These are phyloP conservation scores for Solanum pinnatisectum DNA, from an alignment of 257 asterid species.

Conservation along the genomic window DNA sequence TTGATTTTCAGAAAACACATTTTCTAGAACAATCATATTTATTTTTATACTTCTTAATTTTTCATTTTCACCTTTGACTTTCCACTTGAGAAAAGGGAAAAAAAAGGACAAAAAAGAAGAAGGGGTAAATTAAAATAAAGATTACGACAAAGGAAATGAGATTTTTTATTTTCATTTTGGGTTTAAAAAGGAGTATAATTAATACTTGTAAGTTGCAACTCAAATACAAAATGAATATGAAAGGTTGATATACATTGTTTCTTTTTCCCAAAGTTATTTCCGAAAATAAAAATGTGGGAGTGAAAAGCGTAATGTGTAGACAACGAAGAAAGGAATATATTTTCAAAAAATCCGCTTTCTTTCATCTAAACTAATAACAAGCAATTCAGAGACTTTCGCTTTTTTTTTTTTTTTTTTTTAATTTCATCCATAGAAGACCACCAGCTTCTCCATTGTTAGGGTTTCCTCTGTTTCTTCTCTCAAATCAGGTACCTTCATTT, in stretches of 20 bases:
- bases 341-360: background rate
- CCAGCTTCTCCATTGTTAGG: conserved; percentile 30
- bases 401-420: background rate
- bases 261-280: background rate
- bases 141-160: background rate
- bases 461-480: conserved; percentile 15
- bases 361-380: background rate
- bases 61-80: background rate
- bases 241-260: background rate
- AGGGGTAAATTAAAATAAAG: background rate
- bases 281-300: background rate
- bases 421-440: background rate
- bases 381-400: background rate
- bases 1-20: background rate
- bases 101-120: too few relatives aligned
- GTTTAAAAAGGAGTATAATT: background rate
- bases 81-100: background rate
- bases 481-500: conserved; percentile 15
- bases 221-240: background rate
- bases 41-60: background rate
- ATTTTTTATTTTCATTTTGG: background rate
- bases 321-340: background rate
- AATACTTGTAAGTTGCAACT: background rate
- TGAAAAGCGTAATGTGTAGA: background rate
- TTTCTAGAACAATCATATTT: background rate